Evolutionary conservation across 495 filamentous ascomycete genomes (phyloP).

Genomic region (Halenospora varia): DNA sequence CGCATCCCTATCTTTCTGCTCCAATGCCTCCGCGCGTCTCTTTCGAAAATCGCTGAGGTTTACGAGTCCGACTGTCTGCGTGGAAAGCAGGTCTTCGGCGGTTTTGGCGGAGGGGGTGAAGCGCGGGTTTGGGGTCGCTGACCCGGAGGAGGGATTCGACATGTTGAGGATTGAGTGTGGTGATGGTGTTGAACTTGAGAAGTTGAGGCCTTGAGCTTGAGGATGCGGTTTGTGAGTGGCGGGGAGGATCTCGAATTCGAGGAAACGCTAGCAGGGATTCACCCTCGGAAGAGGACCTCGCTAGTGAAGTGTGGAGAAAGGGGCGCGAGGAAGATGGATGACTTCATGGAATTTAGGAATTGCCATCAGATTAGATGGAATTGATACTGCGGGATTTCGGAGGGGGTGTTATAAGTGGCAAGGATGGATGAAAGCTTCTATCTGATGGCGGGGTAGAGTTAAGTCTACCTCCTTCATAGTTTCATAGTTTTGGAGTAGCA

Average conservation of each 20-base stretch:
- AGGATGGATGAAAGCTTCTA: too few relatives aligned
- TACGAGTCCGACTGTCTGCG: constrained; percentile 89
- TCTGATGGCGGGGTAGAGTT: too few relatives aligned
- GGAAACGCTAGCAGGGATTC: background rate
- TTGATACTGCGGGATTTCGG: background rate
- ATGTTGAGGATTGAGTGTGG: background rate
- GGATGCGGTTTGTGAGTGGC: background rate
- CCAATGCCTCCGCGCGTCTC: constrained; percentile 87
- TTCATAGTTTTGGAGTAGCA: too few relatives aligned
- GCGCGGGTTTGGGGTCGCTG: constrained; percentile 49
- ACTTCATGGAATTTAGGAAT: background rate
- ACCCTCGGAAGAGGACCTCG: background rate
- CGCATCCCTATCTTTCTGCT: constrained; percentile 83
- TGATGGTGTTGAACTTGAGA: background rate
- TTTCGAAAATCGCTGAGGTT: constrained; percentile 94
- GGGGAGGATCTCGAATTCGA: background rate
- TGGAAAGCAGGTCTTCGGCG: constrained; percentile 85
- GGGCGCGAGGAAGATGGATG: background rate
- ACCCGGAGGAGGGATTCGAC: constrained; percentile 32
- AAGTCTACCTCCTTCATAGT: too few relatives aligned
- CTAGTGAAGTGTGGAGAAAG: background rate
- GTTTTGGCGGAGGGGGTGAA: constrained; percentile 80
- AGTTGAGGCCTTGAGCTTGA: background rate
- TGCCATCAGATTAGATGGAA: background rate
- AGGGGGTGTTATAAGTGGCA: background rate